Evolutionary conservation across 352 stramenopile genomes (phyloP), one percentile per base, ranked within the genome.

Genomic region (Thalassiosira livingstoniorum): DNA sequence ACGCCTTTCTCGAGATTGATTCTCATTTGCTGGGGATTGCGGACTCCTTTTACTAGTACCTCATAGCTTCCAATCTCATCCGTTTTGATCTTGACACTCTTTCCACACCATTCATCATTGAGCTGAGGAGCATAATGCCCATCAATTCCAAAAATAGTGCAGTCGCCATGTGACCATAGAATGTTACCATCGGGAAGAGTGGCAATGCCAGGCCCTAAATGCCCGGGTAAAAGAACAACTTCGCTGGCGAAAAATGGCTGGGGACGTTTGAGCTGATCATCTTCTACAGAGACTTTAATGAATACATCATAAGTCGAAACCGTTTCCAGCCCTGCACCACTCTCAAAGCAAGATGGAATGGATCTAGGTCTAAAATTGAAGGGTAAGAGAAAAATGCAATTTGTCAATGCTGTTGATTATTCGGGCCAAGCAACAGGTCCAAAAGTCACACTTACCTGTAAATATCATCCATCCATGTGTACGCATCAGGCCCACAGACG

Each of bases 21-120:
- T n/a, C 58, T 27, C 58, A 66, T 66, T 34, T 66, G 58, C 32
- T 66, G 58, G 25, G 58, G 34, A 34, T 66, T 66, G 37, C 58
- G 58, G 37, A 66, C 58, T 66, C 58, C 58, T 34, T 66, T 66
- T 7, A 34, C 58, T 7, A 66, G 29, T 5, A 45, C 23, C 25
- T 18, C 23, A 34, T 45, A 66, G 23, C 37, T 66, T 35, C 58
- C 58, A 43, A 1, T 47, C 11, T 11, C 13, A 18, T 66, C 5
- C 13, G 58, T 42, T 5, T 66, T 15, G 45, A 66, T 42, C 4
- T 43, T 18, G 58, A 31, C 29, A 45, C 42, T 66, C 58, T 66
- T 66, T 3, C 58, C 58, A 25, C 58, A 66, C 27, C 25, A 47
- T 18, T 66, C 58, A 34, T 47, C 2, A 23, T 66, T 34, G 31